phyloP scores from a whole-genome alignment of 495 filamentous ascomycete species.

The Podospora pseudopauciseta region DNA sequence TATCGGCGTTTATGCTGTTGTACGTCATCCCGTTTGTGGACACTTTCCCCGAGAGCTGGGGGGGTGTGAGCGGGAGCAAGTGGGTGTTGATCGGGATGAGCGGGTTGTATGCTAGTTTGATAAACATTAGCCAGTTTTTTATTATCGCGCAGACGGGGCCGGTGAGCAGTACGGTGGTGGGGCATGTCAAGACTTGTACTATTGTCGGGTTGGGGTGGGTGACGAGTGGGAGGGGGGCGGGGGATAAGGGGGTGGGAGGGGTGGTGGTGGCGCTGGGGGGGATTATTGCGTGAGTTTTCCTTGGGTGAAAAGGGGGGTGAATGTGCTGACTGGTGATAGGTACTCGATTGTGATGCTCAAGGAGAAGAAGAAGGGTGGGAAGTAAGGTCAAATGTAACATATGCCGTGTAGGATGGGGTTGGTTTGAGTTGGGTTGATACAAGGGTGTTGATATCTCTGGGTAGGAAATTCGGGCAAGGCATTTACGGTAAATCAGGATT shows the following conservation, averaged over 20 bases:
- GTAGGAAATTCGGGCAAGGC: not conserved
- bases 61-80: constrained; percentile 44
- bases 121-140: constrained; percentile 73
- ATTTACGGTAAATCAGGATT: too few species aligned
- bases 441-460: too few species aligned
- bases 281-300: constrained; percentile 45
- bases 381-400: not conserved
- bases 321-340: constrained; percentile 28
- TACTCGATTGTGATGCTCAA: constrained; percentile 53
- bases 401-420: not conserved
- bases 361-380: constrained; percentile 25
- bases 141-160: constrained; percentile 68
- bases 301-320: not conserved
- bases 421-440: not conserved
- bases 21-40: constrained; percentile 66
- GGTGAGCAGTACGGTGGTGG: constrained; percentile 68
- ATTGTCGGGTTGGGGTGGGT: constrained; percentile 59
- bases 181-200: constrained; percentile 60
- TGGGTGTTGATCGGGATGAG: constrained; percentile 57
- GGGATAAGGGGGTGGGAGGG: constrained; percentile 51
- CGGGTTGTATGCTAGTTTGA: constrained; percentile 60
- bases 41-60: constrained; percentile 51
- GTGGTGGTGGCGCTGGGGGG: constrained; percentile 53
- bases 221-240: constrained; percentile 47
- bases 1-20: constrained; percentile 59